Evolutionary conservation across 148 eudicot genomes (phyloP).

Genomic region (Amaranthus hypochondriacus): DNA sequence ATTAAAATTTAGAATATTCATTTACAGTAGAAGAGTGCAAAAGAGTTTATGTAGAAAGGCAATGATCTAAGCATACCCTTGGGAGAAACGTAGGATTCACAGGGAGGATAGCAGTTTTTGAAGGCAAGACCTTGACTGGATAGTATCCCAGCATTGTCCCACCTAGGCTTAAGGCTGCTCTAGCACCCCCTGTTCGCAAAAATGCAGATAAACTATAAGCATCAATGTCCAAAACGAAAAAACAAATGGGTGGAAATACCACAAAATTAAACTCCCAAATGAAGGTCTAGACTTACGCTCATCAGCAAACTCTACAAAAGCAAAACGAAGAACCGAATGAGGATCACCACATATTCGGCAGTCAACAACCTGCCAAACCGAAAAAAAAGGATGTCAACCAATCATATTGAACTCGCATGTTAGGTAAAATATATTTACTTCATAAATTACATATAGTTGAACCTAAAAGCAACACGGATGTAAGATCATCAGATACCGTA

Average conservation of each 20-base stretch:
- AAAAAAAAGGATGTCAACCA: neutral
- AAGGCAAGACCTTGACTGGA: constrained; percentile 82
- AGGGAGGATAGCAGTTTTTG: constrained; percentile 97
- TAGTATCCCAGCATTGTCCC: constrained; percentile 88
- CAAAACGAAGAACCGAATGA: constrained; percentile 94
- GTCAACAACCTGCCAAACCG: constrained; percentile 64
- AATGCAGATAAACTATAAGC: constrained; percentile 16
- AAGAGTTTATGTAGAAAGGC: neutral
- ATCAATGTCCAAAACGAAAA: neutral
- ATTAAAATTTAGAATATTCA: constrained; percentile 7
- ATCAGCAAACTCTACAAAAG: constrained; percentile 89
- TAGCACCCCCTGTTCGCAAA: constrained; percentile 64
- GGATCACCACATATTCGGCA: constrained; percentile 98
- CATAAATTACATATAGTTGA: neutral
- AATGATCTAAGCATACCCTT: constrained; percentile 45
- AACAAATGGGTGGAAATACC: neutral
- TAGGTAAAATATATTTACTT: neutral
- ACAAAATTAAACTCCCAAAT: neutral
- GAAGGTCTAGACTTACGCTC: constrained; percentile 51
- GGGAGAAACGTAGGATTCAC: constrained; percentile 97
- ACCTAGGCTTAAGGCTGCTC: constrained; percentile 63
- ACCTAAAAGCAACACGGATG: neutral
- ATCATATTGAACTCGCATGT: neutral
- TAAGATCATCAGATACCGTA: neutral
- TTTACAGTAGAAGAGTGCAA: neutral